Conservation (phyloP, 2,329 filamentous ascomycete species). For the Ascocoryne sarcoides region DNA sequence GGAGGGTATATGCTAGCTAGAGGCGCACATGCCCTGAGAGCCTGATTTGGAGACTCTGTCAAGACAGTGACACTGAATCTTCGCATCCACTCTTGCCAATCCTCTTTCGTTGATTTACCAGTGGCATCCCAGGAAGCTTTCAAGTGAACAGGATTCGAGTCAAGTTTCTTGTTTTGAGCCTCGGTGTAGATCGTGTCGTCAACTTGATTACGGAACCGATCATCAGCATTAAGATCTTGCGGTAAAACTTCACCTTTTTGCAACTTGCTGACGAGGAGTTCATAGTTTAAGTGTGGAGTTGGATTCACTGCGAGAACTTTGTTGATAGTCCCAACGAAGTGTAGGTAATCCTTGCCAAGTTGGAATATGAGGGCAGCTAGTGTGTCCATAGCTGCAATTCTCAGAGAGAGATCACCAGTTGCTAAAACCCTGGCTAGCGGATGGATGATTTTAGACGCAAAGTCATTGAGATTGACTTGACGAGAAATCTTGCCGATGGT, state of each 20-base stretch:
- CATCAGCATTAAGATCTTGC: constrained; percentile 83
- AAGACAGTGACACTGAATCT: constrained; percentile 92
- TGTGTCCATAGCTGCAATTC: constrained; percentile 81
- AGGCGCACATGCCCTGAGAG: constrained; percentile 83
- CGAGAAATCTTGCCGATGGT: constrained; percentile 89
- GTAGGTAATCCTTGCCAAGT: constrained; percentile 86
- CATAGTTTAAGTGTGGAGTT: constrained; percentile 84
- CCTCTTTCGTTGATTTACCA: constrained; percentile 93
- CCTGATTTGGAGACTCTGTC: constrained; percentile 92
- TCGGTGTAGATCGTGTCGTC: constrained; percentile 80
- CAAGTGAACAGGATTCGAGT: constrained; percentile 94
- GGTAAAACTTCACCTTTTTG: constrained; percentile 93
- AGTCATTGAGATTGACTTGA: constrained; percentile 95
- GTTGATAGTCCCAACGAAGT: constrained; percentile 89
- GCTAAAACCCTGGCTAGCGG: constrained; percentile 77
- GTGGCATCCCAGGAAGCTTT: constrained; percentile 96
- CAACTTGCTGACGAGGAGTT: constrained; percentile 82
- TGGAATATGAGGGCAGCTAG: constrained; percentile 94
- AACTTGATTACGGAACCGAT: constrained; percentile 65
- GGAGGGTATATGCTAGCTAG: constrained; percentile 87
- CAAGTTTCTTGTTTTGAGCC: constrained; percentile 83
- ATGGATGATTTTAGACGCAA: constrained; percentile 92
- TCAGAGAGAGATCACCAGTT: constrained; percentile 61
- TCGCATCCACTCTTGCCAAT: constrained; percentile 99
- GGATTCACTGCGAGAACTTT: constrained; percentile 73